Percentiles rank a stretch among this genome's conserved stretches.
Evolutionary conservation across 768 basidiomycete genomes (phyloP).

Genomic region (Pleurotus tuber-regium): DNA sequence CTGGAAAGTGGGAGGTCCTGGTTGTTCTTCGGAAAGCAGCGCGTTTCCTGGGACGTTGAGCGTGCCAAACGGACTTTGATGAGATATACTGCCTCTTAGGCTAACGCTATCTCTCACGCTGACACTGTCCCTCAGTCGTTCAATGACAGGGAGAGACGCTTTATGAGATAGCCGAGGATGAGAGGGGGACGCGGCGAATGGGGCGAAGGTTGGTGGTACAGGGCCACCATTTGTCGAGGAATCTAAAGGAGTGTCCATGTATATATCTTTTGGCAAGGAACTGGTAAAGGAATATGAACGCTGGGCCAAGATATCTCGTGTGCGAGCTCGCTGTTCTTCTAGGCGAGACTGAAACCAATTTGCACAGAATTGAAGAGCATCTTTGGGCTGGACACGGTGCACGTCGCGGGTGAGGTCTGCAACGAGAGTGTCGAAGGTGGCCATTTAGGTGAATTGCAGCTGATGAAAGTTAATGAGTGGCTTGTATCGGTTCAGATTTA

Average conservation of each 20-base stretch:
- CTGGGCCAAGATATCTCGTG: constrained; percentile 60
- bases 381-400: constrained; percentile 82
- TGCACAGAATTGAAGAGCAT: constrained; percentile 89
- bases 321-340: constrained; percentile 78
- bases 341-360: constrained; percentile 92
- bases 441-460: constrained; percentile 32
- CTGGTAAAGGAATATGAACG: constrained; percentile 40
- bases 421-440: constrained; percentile 81
- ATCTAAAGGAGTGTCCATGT: constrained; percentile 48
- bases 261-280: constrained; percentile 57
- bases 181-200: constrained; percentile 48
- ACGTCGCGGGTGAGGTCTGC: constrained; percentile 85
- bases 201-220: constrained; percentile 45
- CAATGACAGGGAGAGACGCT: constrained; percentile 39
- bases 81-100: constrained; percentile 46
- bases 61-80: constrained; percentile 68
- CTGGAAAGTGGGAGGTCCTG: constrained; percentile 52
- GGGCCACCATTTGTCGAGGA: constrained; percentile 19
- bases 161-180: constrained; percentile 35
- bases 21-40: constrained; percentile 49
- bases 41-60: constrained; percentile 83
- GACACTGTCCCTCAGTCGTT: constrained; percentile 7
- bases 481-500: background rate
- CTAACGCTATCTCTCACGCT: constrained; percentile 6
- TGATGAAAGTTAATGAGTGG: background rate